Base-by-base conservation (phyloP, 2,329 filamentous ascomycete species). In the Furcasterigmium sp. region DNA sequence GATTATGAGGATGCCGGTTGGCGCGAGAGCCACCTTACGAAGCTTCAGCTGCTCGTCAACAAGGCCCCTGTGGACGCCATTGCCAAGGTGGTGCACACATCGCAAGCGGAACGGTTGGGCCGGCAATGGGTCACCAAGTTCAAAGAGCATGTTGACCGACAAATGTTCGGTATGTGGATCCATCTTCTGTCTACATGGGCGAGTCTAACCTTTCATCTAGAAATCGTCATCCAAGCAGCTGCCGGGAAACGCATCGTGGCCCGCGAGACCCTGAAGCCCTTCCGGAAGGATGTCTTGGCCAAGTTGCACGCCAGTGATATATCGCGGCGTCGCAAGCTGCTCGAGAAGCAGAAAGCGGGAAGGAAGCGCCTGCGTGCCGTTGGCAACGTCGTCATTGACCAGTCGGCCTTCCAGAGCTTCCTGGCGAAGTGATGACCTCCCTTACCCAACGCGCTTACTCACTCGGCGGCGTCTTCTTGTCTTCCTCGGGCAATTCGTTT, bases 1-100 rank as follows among this genome's bases (percentile, higher is more conserved):
- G 93, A 98, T 63, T 98, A 98, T 61, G 93, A 98, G 67, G 93
- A 98, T 55, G 85, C 90, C 1, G 91, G 87, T 1, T 98, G 90
- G 79, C 81, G 85, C 18, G 69, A 78, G 47, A 88, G 85, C 56
- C 82, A 82, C 48, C 82, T 98, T 32, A 81, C 88, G 48, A 97
- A 96, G 65, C 75, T 98, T 28, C 90, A 96, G 61, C 73, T 98
- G 3, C 77, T 97, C 8, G 91, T 98, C 50, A 98, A 98, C 65
- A 94, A 93, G 62, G 75, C 80, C 20, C 87, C 93, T 1, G 93
- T 98, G 3, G 93, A 98, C 65, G 93, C 93, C 10, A 90, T 98
- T 15, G 84, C 88, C n/a, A 82, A 91, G 26, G 82, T 98, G 4
- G 80, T 97, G 30, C 93, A 98, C 56, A 68, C 73, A 29, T 89